A percentile compares a stretch with the other conserved stretches of the same genome.
Evolutionary conservation across 164 flowering plant genomes (phyloP).

Genomic region (Kalanchoe fedtschenkoi): DNA sequence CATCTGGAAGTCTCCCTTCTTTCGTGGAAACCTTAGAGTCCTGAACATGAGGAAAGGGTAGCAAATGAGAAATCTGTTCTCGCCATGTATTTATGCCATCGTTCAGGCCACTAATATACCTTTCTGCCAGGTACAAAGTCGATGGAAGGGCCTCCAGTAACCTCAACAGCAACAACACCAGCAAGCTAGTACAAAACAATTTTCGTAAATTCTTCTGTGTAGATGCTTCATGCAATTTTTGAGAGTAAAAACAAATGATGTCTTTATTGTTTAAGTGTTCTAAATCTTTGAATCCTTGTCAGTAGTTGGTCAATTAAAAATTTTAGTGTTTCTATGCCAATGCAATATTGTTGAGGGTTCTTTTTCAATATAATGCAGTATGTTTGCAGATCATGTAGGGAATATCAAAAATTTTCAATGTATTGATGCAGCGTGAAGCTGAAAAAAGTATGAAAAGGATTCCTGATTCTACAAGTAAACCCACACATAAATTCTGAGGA

Average conservation of each 20-base stretch:
- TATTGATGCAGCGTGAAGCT: too few relatives aligned
- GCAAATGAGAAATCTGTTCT: background rate
- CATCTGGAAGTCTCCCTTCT: slow-evolving; percentile 41
- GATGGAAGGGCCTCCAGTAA: slow-evolving; percentile 89
- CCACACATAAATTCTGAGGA: background rate
- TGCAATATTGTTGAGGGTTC: too few relatives aligned
- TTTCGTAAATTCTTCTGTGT: background rate
- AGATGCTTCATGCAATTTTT: background rate
- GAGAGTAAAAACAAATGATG: background rate
- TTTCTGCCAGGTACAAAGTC: slow-evolving; percentile 90
- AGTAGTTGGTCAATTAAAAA: too few relatives aligned
- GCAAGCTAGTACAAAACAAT: slow-evolving; percentile 58
- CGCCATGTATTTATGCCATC: background rate
- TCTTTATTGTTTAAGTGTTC: background rate
- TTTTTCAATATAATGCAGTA: too few relatives aligned
- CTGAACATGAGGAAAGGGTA: slow-evolving; percentile 12
- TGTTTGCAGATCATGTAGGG: too few relatives aligned
- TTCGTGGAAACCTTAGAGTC: slow-evolving; percentile 20
- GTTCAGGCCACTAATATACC: slow-evolving; percentile 26
- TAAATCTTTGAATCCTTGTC: too few relatives aligned
- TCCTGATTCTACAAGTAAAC: background rate
- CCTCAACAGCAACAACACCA: slow-evolving; percentile 95
- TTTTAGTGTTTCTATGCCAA: too few relatives aligned
- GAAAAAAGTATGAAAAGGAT: background rate
- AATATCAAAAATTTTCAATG: too few relatives aligned